These are phyloP conservation scores for Fusarium duplospermum DNA, from an alignment of 2,329 filamentous ascomycete species.

Conservation along the genomic window DNA sequence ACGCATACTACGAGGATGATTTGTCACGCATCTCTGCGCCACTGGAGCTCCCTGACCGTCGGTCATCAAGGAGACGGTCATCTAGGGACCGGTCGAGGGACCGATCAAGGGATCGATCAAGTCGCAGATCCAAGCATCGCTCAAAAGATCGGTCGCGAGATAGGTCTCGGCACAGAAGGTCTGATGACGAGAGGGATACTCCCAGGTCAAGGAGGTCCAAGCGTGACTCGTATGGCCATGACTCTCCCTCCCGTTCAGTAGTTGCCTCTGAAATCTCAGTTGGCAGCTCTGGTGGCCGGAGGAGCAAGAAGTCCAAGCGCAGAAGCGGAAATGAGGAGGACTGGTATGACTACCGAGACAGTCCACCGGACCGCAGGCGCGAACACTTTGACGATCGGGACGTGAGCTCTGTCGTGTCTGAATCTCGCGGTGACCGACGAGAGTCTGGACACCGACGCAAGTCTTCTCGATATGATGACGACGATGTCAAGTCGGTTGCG, in stretches of 20 bases:
- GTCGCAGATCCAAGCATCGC: constrained; percentile 8
- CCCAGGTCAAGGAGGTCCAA: constrained; percentile 52
- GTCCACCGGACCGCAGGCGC: constrained; percentile 54
- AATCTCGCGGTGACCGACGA: constrained; percentile 50
- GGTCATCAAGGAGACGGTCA: constrained; percentile 28
- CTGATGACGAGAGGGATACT: constrained; percentile 49
- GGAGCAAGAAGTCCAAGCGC: constrained; percentile 55
- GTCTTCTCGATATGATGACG: constrained; percentile 55
- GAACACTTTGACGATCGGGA: constrained; percentile 60
- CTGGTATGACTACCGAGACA: constrained; percentile 48
- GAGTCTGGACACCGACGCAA: constrained; percentile 50
- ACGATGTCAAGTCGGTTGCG: constrained; percentile 61
- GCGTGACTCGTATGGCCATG: constrained; percentile 45
- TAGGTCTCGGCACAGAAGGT: constrained; percentile 17
- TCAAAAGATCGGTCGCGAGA: constrained; percentile 14
- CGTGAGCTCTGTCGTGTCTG: constrained; percentile 62
- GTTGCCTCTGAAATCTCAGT: constrained; percentile 53
- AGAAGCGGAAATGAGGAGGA: constrained; percentile 52
- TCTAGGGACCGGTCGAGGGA: constrained; percentile 31
- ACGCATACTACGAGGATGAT: constrained; percentile 25
- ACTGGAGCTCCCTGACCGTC: constrained; percentile 22
- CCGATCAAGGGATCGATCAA: constrained; percentile 29
- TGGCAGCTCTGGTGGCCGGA: constrained; percentile 52
- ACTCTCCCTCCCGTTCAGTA: constrained; percentile 49
- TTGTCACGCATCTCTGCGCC: constrained; percentile 20